Evolutionary conservation across 768 basidiomycete species (phyloP).

Genomic region (Favolaschia claudopus): DNA sequence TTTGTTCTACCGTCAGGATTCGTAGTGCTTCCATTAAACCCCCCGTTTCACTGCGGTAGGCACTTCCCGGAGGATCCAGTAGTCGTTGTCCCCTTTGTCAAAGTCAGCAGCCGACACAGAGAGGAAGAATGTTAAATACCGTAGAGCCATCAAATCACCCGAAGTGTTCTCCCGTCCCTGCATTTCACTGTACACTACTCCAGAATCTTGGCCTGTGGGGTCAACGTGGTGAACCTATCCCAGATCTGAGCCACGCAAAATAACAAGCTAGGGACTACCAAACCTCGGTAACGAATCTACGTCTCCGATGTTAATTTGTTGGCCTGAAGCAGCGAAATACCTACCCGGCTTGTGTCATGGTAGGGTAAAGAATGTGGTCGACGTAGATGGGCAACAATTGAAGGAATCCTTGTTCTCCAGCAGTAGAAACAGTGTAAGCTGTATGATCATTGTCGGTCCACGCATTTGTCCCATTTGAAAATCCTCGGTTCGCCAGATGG

Average conservation of each 20-base stretch:
- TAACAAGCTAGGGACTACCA: conserved; percentile 21
- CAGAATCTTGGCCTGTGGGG: conserved; percentile 87
- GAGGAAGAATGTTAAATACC: conserved; percentile 50
- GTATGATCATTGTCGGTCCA: conserved; percentile 98
- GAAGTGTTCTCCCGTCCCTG: conserved; percentile 95
- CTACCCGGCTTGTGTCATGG: conserved; percentile 86
- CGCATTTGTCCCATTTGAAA: conserved; percentile 91
- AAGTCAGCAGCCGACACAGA: not conserved
- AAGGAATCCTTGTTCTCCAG: conserved; percentile 91
- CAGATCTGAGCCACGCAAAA: conserved; percentile 12
- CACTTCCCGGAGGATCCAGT: conserved; percentile 84
- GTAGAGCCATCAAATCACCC: conserved; percentile 87
- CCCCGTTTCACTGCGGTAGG: conserved; percentile 95
- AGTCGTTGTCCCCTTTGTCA: conserved; percentile 72
- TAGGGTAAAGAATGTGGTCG: conserved; percentile 97
- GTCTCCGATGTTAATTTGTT: conserved; percentile 17
- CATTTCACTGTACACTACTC: conserved; percentile 98
- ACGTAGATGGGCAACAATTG: conserved; percentile 89
- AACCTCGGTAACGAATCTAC: conserved; percentile 67
- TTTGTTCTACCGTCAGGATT: conserved; percentile 86
- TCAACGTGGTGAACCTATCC: conserved; percentile 93
- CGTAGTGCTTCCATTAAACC: conserved; percentile 94
- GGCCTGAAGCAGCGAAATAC: conserved; percentile 36
- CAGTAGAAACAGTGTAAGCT: conserved; percentile 95
- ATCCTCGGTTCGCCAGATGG: conserved; percentile 92